Evolutionary conservation across 768 basidiomycete species (phyloP), one percentile per base, ranked within the genome.

Genomic region (Termitomyces sp.): DNA sequence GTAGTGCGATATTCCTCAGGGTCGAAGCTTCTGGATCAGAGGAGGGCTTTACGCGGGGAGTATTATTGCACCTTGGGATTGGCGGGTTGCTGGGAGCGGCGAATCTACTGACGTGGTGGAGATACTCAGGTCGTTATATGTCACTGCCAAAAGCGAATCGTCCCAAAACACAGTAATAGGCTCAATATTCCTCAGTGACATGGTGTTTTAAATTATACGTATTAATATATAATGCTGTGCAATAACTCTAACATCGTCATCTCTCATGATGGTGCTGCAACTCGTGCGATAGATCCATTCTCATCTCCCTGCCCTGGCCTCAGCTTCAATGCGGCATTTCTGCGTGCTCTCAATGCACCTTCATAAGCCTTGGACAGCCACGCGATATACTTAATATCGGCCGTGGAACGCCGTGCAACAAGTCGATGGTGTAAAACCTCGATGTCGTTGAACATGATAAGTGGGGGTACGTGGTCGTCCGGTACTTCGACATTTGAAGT

Each of bases 381-480:
- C 61, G 83, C 91, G 46, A 96, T 59, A 64, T 85, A 90, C 7
- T 74, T 80, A 27, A 94, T 74, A 18, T 83, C 82, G 39, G 76
- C 72, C n/a, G 36, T 57, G 55, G 72, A 70, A 34, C 69, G 71
- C 22, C 71, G 69, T 24, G 68, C 74, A 14, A 87, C 82, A 29
- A 94, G 70, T 27, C 87, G 77, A 57, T 92, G 81, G 67, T 96
- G 93, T 51, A 97, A 73, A 5, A 87, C 59, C 61, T 90, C 87
- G n/a, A 96, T 61, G 66, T 96, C 92, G 16, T 72, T 62, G 67
- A 94, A 96, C 13, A 83, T 78, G 22, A 96, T 63, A 41, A 94
- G 68, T 0, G 94, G 94, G 0, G 94, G 90, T 6, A 97, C 86
- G 24, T 79, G 67, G 62, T 92, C 88, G 66, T 97, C 94, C 1